Conservation (phyloP, 2,329 filamentous ascomycete genomes). For the Daldinia eschscholtzii region DNA sequence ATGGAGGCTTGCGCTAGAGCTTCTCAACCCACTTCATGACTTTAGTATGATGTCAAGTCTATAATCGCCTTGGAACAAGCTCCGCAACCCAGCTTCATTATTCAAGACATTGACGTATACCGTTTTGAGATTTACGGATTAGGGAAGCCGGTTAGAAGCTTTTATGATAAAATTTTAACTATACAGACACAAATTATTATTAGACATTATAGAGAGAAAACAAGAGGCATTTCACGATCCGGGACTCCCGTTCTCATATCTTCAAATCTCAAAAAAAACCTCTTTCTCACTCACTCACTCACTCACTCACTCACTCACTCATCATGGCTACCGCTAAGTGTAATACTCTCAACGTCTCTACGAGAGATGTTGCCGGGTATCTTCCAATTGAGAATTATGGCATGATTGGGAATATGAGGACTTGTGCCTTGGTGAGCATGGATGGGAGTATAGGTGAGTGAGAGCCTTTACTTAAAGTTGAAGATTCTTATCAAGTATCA, state of each 20-base stretch:
- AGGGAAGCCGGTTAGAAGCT: not conserved
- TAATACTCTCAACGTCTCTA: slow-evolving; percentile 45
- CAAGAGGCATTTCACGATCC: slow-evolving; percentile 11
- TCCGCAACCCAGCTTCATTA: slow-evolving; percentile 15
- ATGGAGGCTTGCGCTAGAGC: slow-evolving; percentile 3
- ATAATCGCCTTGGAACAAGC: slow-evolving; percentile 21
- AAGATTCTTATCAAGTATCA: not conserved
- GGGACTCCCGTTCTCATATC: slow-evolving; percentile 13
- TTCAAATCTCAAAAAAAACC: not conserved
- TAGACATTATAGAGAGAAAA: slow-evolving; percentile 14
- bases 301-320: not conserved
- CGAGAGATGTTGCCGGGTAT: slow-evolving; percentile 58
- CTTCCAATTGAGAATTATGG: slow-evolving; percentile 81
- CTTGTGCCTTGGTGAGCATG: slow-evolving; percentile 79
- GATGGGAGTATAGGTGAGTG: slow-evolving; percentile 71
- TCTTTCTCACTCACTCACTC: not conserved
- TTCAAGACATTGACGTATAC: slow-evolving; percentile 20
- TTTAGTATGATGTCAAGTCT: slow-evolving; percentile 38
- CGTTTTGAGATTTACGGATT: slow-evolving; percentile 9
- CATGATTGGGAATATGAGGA: slow-evolving; percentile 84
- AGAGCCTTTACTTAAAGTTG: not conserved
- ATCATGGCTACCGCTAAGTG: slow-evolving; percentile 44
- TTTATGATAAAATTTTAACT: slow-evolving; percentile 5
- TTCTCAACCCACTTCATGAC: slow-evolving; percentile 22
- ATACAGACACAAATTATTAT: slow-evolving; percentile 3